These are phyloP conservation scores for Passiflora organensis DNA, from an alignment of 345 rosid genomes.

Conservation along the genomic window DNA sequence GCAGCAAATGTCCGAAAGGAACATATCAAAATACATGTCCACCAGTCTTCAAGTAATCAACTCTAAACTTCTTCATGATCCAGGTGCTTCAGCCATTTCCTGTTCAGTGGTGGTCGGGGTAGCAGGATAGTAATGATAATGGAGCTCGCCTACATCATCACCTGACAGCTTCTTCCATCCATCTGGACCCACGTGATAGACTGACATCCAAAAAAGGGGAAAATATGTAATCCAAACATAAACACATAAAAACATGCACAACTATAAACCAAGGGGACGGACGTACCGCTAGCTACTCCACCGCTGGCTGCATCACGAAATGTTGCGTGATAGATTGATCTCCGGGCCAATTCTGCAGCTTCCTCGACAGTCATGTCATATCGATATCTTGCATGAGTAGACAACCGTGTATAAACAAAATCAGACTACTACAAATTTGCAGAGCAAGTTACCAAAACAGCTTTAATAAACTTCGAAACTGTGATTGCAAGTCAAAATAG, in stretches of 20 bases:
- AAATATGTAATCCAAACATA: not conserved
- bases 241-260: not conserved
- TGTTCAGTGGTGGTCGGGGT: conserved; percentile 58
- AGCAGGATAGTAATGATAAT: conserved; percentile 76
- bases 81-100: conserved; percentile 73
- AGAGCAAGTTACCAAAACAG: not conserved
- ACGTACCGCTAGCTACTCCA: conserved; percentile 94
- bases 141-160: conserved; percentile 95
- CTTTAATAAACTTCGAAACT: too few relatives aligned
- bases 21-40: not conserved
- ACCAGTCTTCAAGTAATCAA: too few relatives aligned
- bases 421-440: too few relatives aligned
- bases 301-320: conserved; percentile 99
- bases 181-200: conserved; percentile 82
- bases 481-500: too few relatives aligned
- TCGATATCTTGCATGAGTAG: conserved; percentile 45
- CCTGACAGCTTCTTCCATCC: conserved; percentile 98
- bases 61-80: not conserved
- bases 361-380: conserved; percentile 83
- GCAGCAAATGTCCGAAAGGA: not conserved
- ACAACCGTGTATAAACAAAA: not conserved
- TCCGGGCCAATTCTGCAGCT: conserved; percentile 91
- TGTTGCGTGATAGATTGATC: conserved; percentile 97
- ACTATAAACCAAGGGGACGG: conserved; percentile 13
- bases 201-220: conserved; percentile 31